phyloP scores from a whole-genome alignment of 768 basidiomycete genomes.

The Leccinum rimulosum region DNA sequence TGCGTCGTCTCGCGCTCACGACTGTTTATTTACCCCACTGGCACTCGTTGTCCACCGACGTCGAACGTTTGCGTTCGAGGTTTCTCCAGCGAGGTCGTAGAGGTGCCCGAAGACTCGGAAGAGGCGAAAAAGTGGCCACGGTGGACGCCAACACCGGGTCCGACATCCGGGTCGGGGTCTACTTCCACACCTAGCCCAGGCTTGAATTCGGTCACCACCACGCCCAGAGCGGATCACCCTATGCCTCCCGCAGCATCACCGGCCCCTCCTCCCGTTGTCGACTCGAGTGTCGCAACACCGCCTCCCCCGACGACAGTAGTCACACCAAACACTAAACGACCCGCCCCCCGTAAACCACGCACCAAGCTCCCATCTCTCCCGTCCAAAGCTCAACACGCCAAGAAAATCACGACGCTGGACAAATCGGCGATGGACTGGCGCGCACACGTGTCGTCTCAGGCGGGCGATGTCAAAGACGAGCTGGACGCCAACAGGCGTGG shows the following conservation, averaged over 20 bases:
- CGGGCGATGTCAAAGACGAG: slow-evolving; percentile 56
- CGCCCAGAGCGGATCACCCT: not conserved
- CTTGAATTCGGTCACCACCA: not conserved
- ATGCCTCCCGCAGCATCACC: not conserved
- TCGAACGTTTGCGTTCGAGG: not conserved
- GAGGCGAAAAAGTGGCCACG: slow-evolving; percentile 77
- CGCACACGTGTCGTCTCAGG: slow-evolving; percentile 51
- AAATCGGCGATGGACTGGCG: slow-evolving; percentile 89
- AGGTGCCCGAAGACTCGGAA: slow-evolving; percentile 68
- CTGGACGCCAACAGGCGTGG: slow-evolving; percentile 71
- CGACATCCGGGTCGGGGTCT: slow-evolving; percentile 1
- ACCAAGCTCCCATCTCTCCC: slow-evolving; percentile 51
- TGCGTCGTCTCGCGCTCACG: not conserved
- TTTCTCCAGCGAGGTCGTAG: slow-evolving; percentile 61
- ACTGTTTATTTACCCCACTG: not conserved
- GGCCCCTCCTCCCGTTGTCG: not conserved
- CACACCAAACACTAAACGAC: slow-evolving; percentile 35
- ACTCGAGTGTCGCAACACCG: not conserved
- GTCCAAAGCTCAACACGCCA: slow-evolving; percentile 51
- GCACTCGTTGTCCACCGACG: not conserved
- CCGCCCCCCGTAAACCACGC: slow-evolving; percentile 68
- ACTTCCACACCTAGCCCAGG: not conserved
- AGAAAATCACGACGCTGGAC: slow-evolving; percentile 80
- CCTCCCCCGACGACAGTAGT: not conserved
- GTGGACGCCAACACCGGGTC: slow-evolving; percentile 34